phyloP scores from a whole-genome alignment of 176 grass and related monocot species.

The Otatea glauca region DNA sequence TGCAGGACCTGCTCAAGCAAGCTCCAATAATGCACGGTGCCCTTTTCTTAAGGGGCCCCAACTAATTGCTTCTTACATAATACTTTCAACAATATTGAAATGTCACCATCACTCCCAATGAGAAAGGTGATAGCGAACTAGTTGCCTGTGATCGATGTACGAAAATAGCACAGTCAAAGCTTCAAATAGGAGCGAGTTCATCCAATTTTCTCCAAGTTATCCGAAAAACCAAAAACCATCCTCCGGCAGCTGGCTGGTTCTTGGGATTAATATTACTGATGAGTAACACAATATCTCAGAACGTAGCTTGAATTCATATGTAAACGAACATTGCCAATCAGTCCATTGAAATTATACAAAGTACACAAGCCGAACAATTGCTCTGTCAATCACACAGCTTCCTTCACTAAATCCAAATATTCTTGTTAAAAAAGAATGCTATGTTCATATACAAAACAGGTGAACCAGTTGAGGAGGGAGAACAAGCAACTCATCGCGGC shows the following conservation, averaged over 20 bases:
- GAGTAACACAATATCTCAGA: not conserved
- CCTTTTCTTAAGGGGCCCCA: conserved; percentile 20
- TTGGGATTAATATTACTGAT: too few species aligned
- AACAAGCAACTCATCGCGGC: conserved; percentile 52
- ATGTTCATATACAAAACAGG: conserved; percentile 31
- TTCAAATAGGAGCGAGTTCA: not conserved
- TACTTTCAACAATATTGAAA: not conserved
- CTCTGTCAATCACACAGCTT: not conserved
- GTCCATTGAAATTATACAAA: not conserved
- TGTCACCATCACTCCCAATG: not conserved
- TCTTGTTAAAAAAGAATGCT: conserved; percentile 24
- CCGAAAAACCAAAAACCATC: not conserved
- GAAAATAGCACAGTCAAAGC: not conserved
- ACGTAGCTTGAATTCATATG: not conserved
- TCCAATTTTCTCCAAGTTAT: not conserved
- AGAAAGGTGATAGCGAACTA: not conserved
- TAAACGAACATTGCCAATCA: not conserved
- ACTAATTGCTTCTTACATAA: not conserved
- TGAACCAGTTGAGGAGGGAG: conserved; percentile 41
- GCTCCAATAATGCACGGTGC: conserved; percentile 49
- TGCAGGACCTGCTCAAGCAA: conserved; percentile 46
- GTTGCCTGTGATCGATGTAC: not conserved
- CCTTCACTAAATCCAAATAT: not conserved
- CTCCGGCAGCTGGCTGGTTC: not conserved
- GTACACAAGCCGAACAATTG: not conserved